Base-by-base conservation (phyloP, 164 flowering plant species). In the Chimonanthus praecox region DNA sequence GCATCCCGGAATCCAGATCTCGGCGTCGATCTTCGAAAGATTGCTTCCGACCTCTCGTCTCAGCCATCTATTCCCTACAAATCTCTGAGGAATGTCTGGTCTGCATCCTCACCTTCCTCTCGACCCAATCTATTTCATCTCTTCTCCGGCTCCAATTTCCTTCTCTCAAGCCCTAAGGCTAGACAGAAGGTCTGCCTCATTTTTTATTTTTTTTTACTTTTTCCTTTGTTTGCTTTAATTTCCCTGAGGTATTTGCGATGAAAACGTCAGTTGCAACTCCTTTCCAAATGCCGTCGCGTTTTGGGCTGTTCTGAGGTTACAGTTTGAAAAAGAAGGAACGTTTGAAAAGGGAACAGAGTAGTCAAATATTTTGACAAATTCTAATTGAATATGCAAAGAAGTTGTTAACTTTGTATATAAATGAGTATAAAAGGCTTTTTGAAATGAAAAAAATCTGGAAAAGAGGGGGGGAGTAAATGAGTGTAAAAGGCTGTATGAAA, bases 111-210 rank as follows among this genome's bases (percentile, higher is more conserved):
- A 11, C 70, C 86, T 7, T 67, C 78, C 8, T 73, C 82, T 11
- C 81, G 96, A 54, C 91, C 94, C 44, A 76, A 81, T 0, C 82
- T 92, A 63, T 21, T 72, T 33, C 73, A 50, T 51, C 86, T 92
- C 46, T 75, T 94, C 62, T 70, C 78, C 11, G 92, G 90, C 15
- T 85, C 92, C 16, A 73, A 71, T 46, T 86, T 94, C 80, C 79
- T 92, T 66, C 80, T 94, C 73, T 62, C 79, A 44, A 90, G 90
- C 81, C 98, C 98, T 46, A 88, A 89, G 71, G 96, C 94, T 47
- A 84, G 95, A 64, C 92, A 88, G 73, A 94, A 91, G 97, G 98
- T 93, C 15, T 45, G 43, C 47, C 13, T 7, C 3, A 3, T 63
- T 33, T 63, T 8, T 63, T 3, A 0, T 33, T 63, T 44, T 20